Conservation (phyloP, 257 asterid genomes). For the Nicotiana otophora region DNA sequence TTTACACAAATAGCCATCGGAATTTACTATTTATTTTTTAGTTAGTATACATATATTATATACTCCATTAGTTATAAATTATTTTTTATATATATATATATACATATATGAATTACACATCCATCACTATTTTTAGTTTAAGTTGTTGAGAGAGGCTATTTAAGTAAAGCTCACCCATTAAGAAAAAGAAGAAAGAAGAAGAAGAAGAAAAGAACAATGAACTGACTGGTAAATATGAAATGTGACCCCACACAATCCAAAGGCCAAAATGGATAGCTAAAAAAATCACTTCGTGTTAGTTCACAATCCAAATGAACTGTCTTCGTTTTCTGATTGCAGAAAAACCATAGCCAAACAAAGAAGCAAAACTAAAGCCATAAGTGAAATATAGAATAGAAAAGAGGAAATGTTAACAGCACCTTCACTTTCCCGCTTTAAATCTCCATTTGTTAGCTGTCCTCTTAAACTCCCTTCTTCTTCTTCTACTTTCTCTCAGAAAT, state of each 20-base stretch:
- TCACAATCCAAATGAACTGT: background rate
- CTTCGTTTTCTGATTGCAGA: background rate
- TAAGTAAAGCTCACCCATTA: too few species aligned
- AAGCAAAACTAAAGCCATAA: background rate
- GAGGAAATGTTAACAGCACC: conserved; percentile 43
- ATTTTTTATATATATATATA: too few species aligned
- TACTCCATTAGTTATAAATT: too few species aligned
- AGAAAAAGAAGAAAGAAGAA: too few species aligned
- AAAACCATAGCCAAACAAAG: background rate
- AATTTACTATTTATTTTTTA: too few species aligned
- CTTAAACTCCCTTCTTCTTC: conserved; percentile 31
- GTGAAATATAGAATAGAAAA: background rate
- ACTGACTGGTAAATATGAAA: conserved; percentile 24
- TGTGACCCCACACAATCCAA: conserved; percentile 36
- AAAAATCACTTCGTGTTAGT: background rate
- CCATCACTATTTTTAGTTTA: too few species aligned
- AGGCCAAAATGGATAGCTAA: conserved; percentile 11
- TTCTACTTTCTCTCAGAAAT: conserved; percentile 29
- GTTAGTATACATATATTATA: too few species aligned
- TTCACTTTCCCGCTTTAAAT: conserved; percentile 48
- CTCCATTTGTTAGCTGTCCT: conserved; percentile 59
- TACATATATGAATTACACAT: too few species aligned
- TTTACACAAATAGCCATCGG: too few species aligned
- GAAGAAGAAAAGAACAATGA: background rate
- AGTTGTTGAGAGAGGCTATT: too few species aligned